A percentile compares a stretch with the other conserved stretches of the same genome.
Evolutionary conservation across 345 rosid genomes (phyloP).

Genomic region (Nephelium lappaceum): DNA sequence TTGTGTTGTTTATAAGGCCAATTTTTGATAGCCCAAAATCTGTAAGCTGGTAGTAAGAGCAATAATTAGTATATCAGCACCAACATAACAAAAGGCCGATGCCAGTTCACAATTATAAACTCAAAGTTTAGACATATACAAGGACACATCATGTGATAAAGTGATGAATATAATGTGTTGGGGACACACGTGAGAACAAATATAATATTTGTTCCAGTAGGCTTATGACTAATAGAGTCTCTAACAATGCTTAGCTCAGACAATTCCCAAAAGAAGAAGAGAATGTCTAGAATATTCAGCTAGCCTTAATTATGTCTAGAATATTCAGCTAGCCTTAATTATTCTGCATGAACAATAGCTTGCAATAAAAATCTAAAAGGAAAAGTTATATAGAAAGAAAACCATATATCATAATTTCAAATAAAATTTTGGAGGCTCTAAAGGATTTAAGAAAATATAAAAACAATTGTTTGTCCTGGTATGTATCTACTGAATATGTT

Average conservation of each 20-base stretch:
- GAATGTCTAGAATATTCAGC: not conserved
- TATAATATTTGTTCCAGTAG: not conserved
- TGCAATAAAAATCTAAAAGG: not conserved
- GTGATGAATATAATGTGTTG: not conserved
- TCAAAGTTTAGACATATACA: not conserved
- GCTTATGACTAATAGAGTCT: not conserved
- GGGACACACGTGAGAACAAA: not conserved
- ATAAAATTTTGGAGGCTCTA: not conserved
- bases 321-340: not conserved
- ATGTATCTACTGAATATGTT: not conserved
- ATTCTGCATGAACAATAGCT: not conserved
- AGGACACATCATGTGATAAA: not conserved
- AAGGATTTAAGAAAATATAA: not conserved
- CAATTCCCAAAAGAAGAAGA: not conserved
- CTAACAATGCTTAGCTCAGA: not conserved
- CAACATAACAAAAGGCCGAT: conserved; percentile 23
- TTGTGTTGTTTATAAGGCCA: conserved; percentile 82
- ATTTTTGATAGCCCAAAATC: conserved; percentile 86
- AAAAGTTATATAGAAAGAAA: not conserved
- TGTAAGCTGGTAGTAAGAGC: conserved; percentile 66
- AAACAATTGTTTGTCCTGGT: conserved; percentile 1
- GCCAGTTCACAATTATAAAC: conserved; percentile 9
- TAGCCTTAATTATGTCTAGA: not conserved
- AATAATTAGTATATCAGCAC: conserved; percentile 28
- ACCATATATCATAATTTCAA: not conserved